phyloP scores from a whole-genome alignment of 441 rosid species.

The Hura crepitans region DNA sequence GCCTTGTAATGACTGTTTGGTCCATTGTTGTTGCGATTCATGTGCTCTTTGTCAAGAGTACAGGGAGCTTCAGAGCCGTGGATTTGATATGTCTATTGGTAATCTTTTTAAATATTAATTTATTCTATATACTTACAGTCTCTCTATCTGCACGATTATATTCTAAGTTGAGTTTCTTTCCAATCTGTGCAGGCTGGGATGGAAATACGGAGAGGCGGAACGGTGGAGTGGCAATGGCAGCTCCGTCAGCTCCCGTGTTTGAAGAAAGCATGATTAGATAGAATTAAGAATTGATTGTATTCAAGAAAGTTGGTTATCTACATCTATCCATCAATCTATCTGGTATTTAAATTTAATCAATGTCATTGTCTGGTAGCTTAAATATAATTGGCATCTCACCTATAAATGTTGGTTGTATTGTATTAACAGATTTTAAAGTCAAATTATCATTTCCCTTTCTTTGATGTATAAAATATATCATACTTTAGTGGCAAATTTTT shows the following conservation, averaged over 20 bases:
- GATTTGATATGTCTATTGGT: conserved; percentile 41
- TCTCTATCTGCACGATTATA: too few relatives aligned
- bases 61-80: conserved; percentile 30
- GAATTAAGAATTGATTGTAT: not conserved
- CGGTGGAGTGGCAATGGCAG: conserved; percentile 6
- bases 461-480: too few relatives aligned
- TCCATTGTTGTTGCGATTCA: conserved; percentile 25
- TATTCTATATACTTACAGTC: not conserved
- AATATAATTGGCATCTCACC: too few relatives aligned
- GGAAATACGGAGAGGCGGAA: conserved; percentile 19
- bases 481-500: too few relatives aligned
- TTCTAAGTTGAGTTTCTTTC: too few relatives aligned
- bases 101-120: not conserved
- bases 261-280: conserved; percentile 25
- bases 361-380: too few relatives aligned
- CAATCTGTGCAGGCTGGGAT: conserved; percentile 18
- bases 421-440: too few relatives aligned
- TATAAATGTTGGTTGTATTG: too few relatives aligned
- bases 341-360: too few relatives aligned
- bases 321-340: too few relatives aligned
- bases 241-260: conserved; percentile 16
- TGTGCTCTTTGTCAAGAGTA: conserved; percentile 40
- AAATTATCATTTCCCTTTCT: too few relatives aligned
- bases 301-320: too few relatives aligned
- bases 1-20: conserved; percentile 30